Percentiles rank a stretch among this genome's conserved stretches.
Evolutionary conservation across 257 asterid genomes (phyloP).

Genomic region (Solanum clarkiae): DNA sequence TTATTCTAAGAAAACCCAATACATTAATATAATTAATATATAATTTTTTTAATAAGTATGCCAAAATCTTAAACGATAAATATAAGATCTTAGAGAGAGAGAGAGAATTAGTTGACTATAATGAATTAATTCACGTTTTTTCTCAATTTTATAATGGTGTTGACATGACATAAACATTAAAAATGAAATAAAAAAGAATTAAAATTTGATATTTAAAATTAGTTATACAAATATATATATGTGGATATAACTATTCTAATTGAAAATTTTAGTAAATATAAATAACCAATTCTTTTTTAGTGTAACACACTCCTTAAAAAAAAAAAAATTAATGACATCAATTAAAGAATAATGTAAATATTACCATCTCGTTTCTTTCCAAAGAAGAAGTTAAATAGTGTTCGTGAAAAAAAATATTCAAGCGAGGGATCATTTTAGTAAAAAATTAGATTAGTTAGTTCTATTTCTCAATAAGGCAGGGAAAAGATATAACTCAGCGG

Average conservation of each 20-base stretch:
- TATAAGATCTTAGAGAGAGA: too few relatives aligned
- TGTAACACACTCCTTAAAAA: not conserved
- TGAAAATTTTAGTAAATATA: too few relatives aligned
- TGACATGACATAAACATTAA: not conserved
- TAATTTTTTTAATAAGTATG: not conserved
- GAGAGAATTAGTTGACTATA: not conserved
- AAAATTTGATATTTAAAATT: too few relatives aligned
- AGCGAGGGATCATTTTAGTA: not conserved
- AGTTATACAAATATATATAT: not conserved
- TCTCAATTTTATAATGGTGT: not conserved
- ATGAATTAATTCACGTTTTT: not conserved
- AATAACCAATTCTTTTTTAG: not conserved
- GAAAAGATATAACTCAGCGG: too few relatives aligned
- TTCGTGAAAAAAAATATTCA: not conserved
- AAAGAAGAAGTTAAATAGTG: not conserved
- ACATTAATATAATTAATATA: not conserved
- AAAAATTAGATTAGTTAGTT: too few relatives aligned
- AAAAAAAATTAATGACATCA: not conserved
- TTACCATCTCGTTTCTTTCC: too few relatives aligned
- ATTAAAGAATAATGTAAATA: not conserved
- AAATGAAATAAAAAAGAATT: not conserved
- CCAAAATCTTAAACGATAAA: too few relatives aligned
- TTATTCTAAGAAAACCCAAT: not conserved
- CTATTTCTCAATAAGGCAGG: too few relatives aligned
- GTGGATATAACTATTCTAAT: not conserved